Base-by-base conservation (phyloP, 1,284 basidiomycete genomes). In the Melampsora larici-populina region DNA sequence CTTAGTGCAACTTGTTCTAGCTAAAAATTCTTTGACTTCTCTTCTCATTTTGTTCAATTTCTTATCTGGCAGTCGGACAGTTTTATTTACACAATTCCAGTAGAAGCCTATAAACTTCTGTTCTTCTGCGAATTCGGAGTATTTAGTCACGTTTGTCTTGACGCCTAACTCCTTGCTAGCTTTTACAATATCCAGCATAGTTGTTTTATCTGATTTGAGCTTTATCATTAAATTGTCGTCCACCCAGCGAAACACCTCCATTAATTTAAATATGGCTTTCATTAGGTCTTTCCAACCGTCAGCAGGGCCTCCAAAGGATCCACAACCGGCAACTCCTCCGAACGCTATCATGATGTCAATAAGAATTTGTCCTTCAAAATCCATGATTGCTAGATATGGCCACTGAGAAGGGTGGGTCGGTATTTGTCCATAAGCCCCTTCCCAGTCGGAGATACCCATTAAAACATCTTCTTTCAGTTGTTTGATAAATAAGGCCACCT, bases 221-320 rank as follows among this genome's bases (percentile, higher is more conserved):
- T 31, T 9, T 70, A 29, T 4, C 46, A n/a, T n/a, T n/a, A n/a
- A n/a, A n/a, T n/a, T n/a, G n/a, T n/a, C n/a, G n/a, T n/a, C n/a
- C n/a, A n/a, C 67, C 67, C 67, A 70, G 3, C 67, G 13, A 46
- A 70, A 51, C 4, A 70, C 21, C 8, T n/a, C 31, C 9, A 70
- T 18, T 5, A 70, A 31, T 24, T 55, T 24, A 31, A 70, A 70
- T 8, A 21, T 31, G 4, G 4, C 13, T 49, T 5, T 15, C 48
- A 70, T 70, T 7, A 70, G 24, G 6, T 48, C 26, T 55, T 70
- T 70, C 67, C 40, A 70, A 7, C 40, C 40, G 7, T 70, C 48
- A 2, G 67, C 43, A 6, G 48, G 43, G n/a, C 48, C 51, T 4
- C 46, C 48, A 70, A 70, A 70, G 31, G 43, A 49, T 18, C 67